A percentile compares a stretch with the other conserved stretches of the same genome.
These are phyloP conservation scores for Pulicaria dysenterica DNA, from an alignment of 129 eudicot species.

Conservation along the genomic window DNA sequence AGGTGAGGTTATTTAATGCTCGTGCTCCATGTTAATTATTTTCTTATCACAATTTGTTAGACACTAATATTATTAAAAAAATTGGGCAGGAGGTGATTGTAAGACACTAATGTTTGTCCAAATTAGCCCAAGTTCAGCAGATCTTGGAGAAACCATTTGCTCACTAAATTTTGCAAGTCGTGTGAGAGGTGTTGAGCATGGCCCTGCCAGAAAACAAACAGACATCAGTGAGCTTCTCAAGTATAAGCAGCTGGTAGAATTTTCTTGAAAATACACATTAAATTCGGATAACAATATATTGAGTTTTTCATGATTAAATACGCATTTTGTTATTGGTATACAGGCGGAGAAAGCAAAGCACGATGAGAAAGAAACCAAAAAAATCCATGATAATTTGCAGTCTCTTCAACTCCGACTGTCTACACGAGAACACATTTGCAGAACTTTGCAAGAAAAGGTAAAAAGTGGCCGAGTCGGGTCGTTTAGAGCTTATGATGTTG, in stretches of 20 bases:
- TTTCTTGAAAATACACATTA: constrained; percentile 5
- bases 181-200: constrained; percentile 93
- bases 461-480: background rate
- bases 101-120: constrained; percentile 97
- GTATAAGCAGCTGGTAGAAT: constrained; percentile 86
- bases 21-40: background rate
- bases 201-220: constrained; percentile 90
- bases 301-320: background rate
- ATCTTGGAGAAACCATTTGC: constrained; percentile 91
- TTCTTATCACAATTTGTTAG: constrained; percentile 5
- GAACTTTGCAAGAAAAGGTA: constrained; percentile 89
- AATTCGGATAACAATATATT: background rate
- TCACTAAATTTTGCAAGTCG: constrained; percentile 95
- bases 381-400: constrained; percentile 77
- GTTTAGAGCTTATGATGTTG: no score
- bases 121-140: constrained; percentile 74
- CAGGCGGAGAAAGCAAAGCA: constrained; percentile 89
- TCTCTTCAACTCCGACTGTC: constrained; percentile 66
- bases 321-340: constrained; percentile 1
- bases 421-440: constrained; percentile 71
- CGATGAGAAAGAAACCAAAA: constrained; percentile 84
- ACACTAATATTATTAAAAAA: background rate
- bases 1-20: constrained; percentile 50
- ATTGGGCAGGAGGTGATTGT: constrained; percentile 86
- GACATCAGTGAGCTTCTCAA: constrained; percentile 74